Percentiles rank a stretch among this genome's conserved stretches.
phyloP scores from a whole-genome alignment of 495 filamentous ascomycete genomes.

The Neurospora pannonica region DNA sequence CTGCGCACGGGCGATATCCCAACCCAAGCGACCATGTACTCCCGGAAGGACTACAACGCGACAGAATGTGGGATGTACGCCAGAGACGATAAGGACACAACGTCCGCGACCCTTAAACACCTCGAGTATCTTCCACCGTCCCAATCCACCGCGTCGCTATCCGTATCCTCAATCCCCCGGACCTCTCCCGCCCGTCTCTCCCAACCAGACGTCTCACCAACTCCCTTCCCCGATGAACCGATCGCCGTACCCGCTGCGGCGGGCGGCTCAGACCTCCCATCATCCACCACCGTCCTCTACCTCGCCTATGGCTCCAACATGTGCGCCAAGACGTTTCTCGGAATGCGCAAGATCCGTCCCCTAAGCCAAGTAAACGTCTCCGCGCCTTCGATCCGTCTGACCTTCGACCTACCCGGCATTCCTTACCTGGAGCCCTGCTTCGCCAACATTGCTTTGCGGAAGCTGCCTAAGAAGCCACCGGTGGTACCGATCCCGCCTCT shows the following conservation, averaged over 20 bases:
- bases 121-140: neutral
- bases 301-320: slow-evolving; percentile 95
- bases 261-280: neutral
- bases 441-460: slow-evolving; percentile 61
- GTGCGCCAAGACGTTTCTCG: slow-evolving; percentile 62
- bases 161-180: slow-evolving; percentile 1
- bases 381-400: slow-evolving; percentile 65
- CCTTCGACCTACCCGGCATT: slow-evolving; percentile 77
- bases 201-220: slow-evolving; percentile 20
- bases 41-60: neutral
- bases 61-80: neutral
- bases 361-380: slow-evolving; percentile 68
- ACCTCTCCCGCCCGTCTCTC: slow-evolving; percentile 17
- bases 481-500: slow-evolving; percentile 26
- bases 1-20: neutral
- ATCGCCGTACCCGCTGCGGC: slow-evolving; percentile 6
- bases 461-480: slow-evolving; percentile 26
- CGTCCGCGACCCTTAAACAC: neutral
- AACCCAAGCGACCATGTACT: neutral
- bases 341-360: slow-evolving; percentile 65
- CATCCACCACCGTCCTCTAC: slow-evolving; percentile 60
- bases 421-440: slow-evolving; percentile 90
- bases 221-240: slow-evolving; percentile 17
- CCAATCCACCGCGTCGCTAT: neutral
- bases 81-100: neutral